These are phyloP conservation scores for Aspergillus sp. DNA, from an alignment of 2,329 filamentous ascomycete genomes.

Conservation along the genomic window DNA sequence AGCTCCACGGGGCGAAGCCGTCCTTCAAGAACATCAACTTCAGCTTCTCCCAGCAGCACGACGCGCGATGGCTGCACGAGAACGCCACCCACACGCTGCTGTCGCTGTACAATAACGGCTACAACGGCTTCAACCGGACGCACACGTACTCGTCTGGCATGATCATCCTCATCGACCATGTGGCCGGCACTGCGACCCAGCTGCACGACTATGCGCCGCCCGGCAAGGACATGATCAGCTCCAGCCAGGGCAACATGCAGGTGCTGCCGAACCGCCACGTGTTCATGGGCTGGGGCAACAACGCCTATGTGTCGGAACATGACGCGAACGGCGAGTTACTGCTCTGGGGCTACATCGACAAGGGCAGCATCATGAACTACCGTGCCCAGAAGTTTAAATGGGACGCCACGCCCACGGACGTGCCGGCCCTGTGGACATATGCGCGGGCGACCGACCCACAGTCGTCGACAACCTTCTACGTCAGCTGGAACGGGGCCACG, in stretches of 20 bases:
- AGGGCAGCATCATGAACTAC: constrained; percentile 39
- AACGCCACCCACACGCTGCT: constrained; percentile 38
- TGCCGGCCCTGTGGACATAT: constrained; percentile 41
- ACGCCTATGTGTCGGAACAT: constrained; percentile 39
- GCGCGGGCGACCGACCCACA: constrained; percentile 25
- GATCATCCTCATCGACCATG: constrained; percentile 38
- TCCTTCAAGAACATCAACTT: constrained; percentile 39
- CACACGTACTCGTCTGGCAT: constrained; percentile 38
- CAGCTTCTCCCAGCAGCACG: constrained; percentile 43
- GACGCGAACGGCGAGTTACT: constrained; percentile 35
- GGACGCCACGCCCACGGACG: constrained; percentile 39
- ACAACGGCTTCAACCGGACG: constrained; percentile 40
- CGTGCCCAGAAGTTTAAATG: constrained; percentile 43
- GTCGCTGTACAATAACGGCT: constrained; percentile 43
- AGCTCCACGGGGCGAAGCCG: constrained; percentile 35
- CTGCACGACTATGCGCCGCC: constrained; percentile 30
- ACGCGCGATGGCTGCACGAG: constrained; percentile 39
- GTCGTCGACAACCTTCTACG: constrained; percentile 33
- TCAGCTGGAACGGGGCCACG: constrained; percentile 43
- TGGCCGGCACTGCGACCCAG: constrained; percentile 33
- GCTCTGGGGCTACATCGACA: constrained; percentile 36
- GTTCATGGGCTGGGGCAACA: constrained; percentile 44
- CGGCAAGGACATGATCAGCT: constrained; percentile 26
- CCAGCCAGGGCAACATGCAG: constrained; percentile 41
- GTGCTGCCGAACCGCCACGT: constrained; percentile 36